phyloP scores from a whole-genome alignment of 768 basidiomycete genomes.

The Paxillus ammoniavirescens region DNA sequence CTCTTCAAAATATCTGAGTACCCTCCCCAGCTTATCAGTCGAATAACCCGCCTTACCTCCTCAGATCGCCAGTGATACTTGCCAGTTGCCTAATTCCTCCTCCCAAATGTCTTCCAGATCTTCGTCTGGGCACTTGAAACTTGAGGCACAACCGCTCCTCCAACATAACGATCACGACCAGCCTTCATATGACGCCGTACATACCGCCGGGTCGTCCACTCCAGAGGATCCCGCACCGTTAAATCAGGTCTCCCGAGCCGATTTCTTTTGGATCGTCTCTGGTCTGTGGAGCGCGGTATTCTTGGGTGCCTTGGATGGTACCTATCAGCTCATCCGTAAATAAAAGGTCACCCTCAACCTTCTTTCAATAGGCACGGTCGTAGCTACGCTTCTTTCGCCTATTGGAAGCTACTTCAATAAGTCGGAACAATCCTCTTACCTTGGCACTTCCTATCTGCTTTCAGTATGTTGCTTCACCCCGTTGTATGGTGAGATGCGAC shows the following conservation, averaged over 20 bases:
- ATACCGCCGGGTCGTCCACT: slow-evolving; percentile 30
- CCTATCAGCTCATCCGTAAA: slow-evolving; percentile 17
- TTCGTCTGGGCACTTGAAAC: slow-evolving; percentile 31
- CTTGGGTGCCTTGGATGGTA: slow-evolving; percentile 83
- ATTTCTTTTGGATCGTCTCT: slow-evolving; percentile 68
- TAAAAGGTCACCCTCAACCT: neutral
- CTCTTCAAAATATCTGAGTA: neutral
- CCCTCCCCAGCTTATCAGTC: neutral
- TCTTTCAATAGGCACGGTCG: slow-evolving; percentile 60
- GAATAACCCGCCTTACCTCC: slow-evolving; percentile 5
- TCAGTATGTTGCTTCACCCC: slow-evolving; percentile 92
- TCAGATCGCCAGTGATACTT: slow-evolving; percentile 1
- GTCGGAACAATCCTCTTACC: slow-evolving; percentile 78
- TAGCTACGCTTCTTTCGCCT: slow-evolving; percentile 80
- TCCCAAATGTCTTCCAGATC: slow-evolving; percentile 39
- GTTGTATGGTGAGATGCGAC: slow-evolving; percentile 61
- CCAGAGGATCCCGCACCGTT: slow-evolving; percentile 30
- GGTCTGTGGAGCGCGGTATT: slow-evolving; percentile 84
- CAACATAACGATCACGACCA: slow-evolving; percentile 22
- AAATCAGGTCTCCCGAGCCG: slow-evolving; percentile 49
- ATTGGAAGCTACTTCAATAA: slow-evolving; percentile 85
- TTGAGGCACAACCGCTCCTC: slow-evolving; percentile 59
- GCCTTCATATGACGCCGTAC: slow-evolving; percentile 46
- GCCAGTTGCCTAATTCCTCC: neutral
- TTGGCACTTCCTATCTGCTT: slow-evolving; percentile 85